phyloP scores from a whole-genome alignment of 192 early-diverging fungal species.

The Backusella tuberculispora region DNA sequence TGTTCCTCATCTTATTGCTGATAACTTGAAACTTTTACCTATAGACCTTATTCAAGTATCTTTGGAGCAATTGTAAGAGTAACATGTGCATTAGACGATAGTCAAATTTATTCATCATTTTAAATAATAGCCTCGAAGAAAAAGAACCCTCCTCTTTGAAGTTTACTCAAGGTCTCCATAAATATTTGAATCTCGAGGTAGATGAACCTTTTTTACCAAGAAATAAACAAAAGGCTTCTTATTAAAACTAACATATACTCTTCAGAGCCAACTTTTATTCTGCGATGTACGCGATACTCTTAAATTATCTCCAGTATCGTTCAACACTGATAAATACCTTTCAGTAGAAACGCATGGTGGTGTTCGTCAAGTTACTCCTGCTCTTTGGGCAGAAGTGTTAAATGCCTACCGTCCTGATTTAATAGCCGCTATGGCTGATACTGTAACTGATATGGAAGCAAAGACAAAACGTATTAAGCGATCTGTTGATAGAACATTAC shows the following conservation, averaged over 20 bases:
- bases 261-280: constrained; percentile 41
- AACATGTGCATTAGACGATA: neutral
- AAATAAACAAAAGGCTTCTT: neutral
- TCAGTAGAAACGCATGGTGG: constrained; percentile 54
- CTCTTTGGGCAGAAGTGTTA: constrained; percentile 45
- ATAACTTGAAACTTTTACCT: constrained; percentile 48
- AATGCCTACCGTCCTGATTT: constrained; percentile 54
- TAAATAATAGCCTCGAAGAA: constrained; percentile 38
- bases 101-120: neutral
- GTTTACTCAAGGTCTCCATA: constrained; percentile 46
- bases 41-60: constrained; percentile 49
- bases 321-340: constrained; percentile 56
- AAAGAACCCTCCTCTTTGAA: constrained; percentile 42
- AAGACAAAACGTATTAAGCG: constrained; percentile 46
- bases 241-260: constrained; percentile 1
- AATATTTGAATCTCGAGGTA: constrained; percentile 50
- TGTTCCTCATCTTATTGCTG: constrained; percentile 58
- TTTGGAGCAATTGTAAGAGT: constrained; percentile 53
- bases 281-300: constrained; percentile 56
- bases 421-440: constrained; percentile 46
- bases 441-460: constrained; percentile 41
- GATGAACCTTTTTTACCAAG: neutral
- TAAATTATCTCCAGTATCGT: constrained; percentile 34
- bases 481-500: constrained; percentile 53
- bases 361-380: constrained; percentile 54